These are phyloP conservation scores for Physcomitrium patens DNA, from an alignment of 225 moss, liverwort and hornwort species.

Conservation along the genomic window DNA sequence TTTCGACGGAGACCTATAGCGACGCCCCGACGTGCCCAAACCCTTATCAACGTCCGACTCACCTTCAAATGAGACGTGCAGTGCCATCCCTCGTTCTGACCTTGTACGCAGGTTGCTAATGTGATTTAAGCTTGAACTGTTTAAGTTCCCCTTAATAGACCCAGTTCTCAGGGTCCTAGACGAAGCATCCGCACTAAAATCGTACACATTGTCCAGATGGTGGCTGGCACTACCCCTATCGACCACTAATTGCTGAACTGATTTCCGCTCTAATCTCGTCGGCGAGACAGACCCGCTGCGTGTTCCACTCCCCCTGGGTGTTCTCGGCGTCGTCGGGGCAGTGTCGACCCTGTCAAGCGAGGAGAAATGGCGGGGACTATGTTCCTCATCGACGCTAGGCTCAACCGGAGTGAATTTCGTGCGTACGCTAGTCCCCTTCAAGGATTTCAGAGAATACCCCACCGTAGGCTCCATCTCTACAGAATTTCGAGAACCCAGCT, in stretches of 20 bases:
- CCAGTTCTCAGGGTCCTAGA: slow-evolving; percentile 3
- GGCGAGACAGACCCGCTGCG: slow-evolving; percentile 26
- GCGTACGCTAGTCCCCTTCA: slow-evolving; percentile 35
- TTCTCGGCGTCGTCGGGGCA: slow-evolving; percentile 25
- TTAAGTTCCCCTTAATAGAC: neutral
- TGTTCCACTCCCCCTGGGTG: slow-evolving; percentile 20
- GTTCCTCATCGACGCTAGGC: slow-evolving; percentile 27
- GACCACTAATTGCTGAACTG: neutral
- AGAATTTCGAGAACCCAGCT: slow-evolving; percentile 38
- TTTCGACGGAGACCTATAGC: neutral
- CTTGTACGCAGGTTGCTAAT: neutral
- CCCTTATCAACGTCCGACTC: slow-evolving; percentile 19
- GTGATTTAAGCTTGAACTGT: slow-evolving; percentile 14
- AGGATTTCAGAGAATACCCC: slow-evolving; percentile 24
- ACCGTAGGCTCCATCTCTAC: slow-evolving; percentile 10
- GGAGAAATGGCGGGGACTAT: neutral
- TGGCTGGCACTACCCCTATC: neutral
- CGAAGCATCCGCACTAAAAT: neutral
- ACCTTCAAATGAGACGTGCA: slow-evolving; percentile 27
- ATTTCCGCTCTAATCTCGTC: slow-evolving; percentile 10
- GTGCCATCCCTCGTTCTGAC: slow-evolving; percentile 20
- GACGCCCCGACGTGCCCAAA: slow-evolving; percentile 18
- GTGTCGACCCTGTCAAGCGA: slow-evolving; percentile 32
- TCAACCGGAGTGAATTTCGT: slow-evolving; percentile 35
- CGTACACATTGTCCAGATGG: slow-evolving; percentile 1